Percentiles rank a stretch among this genome's conserved stretches.
Evolutionary conservation across 768 basidiomycete genomes (phyloP).

Genomic region (Leccinum broughii): DNA sequence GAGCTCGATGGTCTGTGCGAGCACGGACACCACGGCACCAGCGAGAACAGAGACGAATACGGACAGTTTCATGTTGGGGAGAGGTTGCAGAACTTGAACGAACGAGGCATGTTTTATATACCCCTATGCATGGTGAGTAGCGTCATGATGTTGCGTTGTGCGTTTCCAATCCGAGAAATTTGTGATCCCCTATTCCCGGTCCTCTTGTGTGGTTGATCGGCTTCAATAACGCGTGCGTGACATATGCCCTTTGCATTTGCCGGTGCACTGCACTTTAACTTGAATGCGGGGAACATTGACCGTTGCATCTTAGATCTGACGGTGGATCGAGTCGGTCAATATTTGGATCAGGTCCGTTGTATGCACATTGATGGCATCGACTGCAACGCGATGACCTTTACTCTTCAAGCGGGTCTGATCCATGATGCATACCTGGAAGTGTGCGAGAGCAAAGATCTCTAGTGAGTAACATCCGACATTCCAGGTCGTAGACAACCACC

Average conservation of each 20-base stretch:
- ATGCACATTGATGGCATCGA: neutral
- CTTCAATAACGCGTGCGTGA: too few species aligned
- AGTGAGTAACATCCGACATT: neutral
- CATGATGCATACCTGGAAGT: neutral
- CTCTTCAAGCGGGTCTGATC: neutral
- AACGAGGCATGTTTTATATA: neutral
- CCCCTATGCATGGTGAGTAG: neutral
- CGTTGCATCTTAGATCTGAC: neutral
- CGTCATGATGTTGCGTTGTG: too few species aligned
- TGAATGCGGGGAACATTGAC: neutral
- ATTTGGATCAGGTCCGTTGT: neutral
- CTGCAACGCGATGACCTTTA: neutral
- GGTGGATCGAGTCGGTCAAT: neutral
- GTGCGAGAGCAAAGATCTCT: neutral
- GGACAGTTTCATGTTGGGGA: constrained; percentile 19
- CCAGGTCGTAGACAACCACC: neutral
- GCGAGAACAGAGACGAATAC: constrained; percentile 6
- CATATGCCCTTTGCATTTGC: too few species aligned
- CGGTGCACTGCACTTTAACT: neutral
- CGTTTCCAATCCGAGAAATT: too few species aligned
- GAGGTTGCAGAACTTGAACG: neutral
- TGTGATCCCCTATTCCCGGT: neutral
- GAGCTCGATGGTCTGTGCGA: constrained; percentile 32
- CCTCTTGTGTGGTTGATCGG: too few species aligned
- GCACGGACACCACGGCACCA: constrained; percentile 8